Conservation (phyloP, 2,329 filamentous ascomycete species). For the Lecanicillium sp. region DNA sequence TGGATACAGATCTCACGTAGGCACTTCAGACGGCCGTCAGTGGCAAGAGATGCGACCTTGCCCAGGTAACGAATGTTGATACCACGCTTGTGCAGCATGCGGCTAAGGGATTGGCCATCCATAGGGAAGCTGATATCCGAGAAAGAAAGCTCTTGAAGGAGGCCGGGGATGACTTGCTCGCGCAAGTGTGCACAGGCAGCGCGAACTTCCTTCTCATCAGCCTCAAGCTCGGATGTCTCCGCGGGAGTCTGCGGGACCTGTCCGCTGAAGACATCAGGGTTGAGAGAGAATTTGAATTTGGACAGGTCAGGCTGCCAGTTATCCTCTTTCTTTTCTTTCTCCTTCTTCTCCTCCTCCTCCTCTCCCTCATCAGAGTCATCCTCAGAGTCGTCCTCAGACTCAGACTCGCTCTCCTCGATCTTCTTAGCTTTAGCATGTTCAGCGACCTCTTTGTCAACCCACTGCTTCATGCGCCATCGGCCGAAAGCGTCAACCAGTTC, state of each 20-base stretch:
- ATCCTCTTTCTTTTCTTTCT: constrained; percentile 25
- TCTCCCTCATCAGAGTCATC: constrained; percentile 23
- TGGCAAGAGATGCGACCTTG: constrained; percentile 65
- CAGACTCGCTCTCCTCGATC: constrained; percentile 7
- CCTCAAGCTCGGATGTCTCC: constrained; percentile 75
- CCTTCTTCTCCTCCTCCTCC: constrained; percentile 25
- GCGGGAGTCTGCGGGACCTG: constrained; percentile 84
- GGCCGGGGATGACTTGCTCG: constrained; percentile 71
- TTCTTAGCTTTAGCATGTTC: constrained; percentile 23
- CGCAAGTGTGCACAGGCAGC: constrained; percentile 74
- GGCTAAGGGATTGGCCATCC: constrained; percentile 89
- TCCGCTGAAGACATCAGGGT: constrained; percentile 92
- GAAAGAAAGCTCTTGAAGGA: constrained; percentile 81
- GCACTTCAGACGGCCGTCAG: constrained; percentile 67
- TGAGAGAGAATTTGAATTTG: constrained; percentile 80
- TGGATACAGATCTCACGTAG: constrained; percentile 73
- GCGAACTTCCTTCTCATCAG: constrained; percentile 84
- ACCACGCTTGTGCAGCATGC: constrained; percentile 89
- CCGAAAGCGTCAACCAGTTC: constrained; percentile 86
- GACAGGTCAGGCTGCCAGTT: constrained; percentile 68
- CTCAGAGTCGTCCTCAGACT: constrained; percentile 25
- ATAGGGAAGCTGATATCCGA: constrained; percentile 96
- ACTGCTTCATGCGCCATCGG: constrained; percentile 81
- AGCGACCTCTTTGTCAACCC: constrained; percentile 73
- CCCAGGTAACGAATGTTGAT: constrained; percentile 98